Evolutionary conservation across 768 basidiomycete species (phyloP).

Genomic region (Erythrobasidium yunnanense): DNA sequence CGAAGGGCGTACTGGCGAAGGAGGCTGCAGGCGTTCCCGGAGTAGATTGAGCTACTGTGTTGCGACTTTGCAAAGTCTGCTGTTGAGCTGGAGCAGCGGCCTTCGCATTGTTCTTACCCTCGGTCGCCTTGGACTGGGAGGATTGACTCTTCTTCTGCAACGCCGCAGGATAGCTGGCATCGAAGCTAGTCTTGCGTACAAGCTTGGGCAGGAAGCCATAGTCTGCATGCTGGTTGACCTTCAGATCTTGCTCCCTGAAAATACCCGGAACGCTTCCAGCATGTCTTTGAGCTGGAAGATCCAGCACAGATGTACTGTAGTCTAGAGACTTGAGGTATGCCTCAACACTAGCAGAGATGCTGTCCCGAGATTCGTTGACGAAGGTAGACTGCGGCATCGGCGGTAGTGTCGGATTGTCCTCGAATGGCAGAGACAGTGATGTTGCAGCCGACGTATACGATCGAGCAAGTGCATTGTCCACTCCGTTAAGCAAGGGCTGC

Average conservation of each 20-base stretch:
- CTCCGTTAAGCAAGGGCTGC: neutral
- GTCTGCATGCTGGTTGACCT: constrained; percentile 22
- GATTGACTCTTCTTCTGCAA: neutral
- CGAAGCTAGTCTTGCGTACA: constrained; percentile 29
- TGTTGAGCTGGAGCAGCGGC: neutral
- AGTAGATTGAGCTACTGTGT: too few relatives aligned
- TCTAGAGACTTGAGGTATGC: constrained; percentile 13
- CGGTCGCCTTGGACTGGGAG: too few relatives aligned
- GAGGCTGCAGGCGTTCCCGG: too few relatives aligned
- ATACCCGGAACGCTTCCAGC: constrained; percentile 26
- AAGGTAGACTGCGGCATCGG: too few relatives aligned
- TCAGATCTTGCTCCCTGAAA: constrained; percentile 17
- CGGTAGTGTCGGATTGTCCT: too few relatives aligned
- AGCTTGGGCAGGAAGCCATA: constrained; percentile 30
- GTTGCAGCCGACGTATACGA: neutral
- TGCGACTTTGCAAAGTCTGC: too few relatives aligned
- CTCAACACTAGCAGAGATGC: constrained; percentile 8
- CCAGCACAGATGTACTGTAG: constrained; percentile 2
- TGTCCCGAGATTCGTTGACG: constrained; percentile 8
- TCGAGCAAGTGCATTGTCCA: neutral
- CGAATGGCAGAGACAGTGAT: too few relatives aligned
- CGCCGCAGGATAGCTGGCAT: constrained; percentile 24
- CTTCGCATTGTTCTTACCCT: neutral
- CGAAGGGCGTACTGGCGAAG: too few relatives aligned
- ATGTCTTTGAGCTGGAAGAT: constrained; percentile 12